Percentiles rank a stretch among this genome's conserved stretches.
phyloP scores from a whole-genome alignment of 768 basidiomycete genomes.

The Naganishia antarctica region DNA sequence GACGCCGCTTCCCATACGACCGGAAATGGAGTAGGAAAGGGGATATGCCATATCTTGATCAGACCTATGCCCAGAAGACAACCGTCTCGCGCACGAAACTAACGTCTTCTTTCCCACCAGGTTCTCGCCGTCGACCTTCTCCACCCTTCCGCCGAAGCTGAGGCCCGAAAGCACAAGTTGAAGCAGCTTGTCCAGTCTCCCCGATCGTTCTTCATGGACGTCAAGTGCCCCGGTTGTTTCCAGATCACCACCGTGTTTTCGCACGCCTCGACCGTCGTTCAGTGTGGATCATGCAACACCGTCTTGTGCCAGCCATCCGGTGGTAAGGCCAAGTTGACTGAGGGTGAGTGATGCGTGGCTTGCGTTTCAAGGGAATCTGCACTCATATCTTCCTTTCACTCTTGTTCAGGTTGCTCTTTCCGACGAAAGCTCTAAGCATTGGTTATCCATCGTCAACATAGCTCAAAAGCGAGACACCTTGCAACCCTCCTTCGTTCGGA shows the following conservation, averaged over 20 bases:
- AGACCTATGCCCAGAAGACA: too few species aligned
- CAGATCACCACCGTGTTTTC: constrained; percentile 81
- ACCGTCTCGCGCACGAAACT: neutral
- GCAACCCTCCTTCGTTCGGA: constrained; percentile 20
- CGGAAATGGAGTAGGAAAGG: neutral
- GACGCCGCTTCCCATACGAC: neutral
- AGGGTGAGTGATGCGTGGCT: constrained; percentile 61
- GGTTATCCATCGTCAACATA: constrained; percentile 13
- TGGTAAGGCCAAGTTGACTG: constrained; percentile 94
- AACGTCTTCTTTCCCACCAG: constrained; percentile 51
- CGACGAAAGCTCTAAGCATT: constrained; percentile 65
- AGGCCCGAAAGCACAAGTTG: constrained; percentile 92
- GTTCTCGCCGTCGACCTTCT: constrained; percentile 96
- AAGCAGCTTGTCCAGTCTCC: constrained; percentile 98
- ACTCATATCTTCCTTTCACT: neutral
- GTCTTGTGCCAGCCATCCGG: constrained; percentile 97
- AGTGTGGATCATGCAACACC: constrained; percentile 85
- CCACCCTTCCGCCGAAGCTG: constrained; percentile 82
- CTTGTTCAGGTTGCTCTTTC: constrained; percentile 79
- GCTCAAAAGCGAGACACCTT: constrained; percentile 21
- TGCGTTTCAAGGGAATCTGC: neutral
- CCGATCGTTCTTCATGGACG: constrained; percentile 99
- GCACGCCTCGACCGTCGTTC: constrained; percentile 94
- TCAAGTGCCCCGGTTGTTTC: constrained; percentile 79
- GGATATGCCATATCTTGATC: neutral